Evolutionary conservation across 768 basidiomycete species (phyloP), one percentile per base, ranked within the genome.

Genomic region (Collybiopsis confluens): DNA sequence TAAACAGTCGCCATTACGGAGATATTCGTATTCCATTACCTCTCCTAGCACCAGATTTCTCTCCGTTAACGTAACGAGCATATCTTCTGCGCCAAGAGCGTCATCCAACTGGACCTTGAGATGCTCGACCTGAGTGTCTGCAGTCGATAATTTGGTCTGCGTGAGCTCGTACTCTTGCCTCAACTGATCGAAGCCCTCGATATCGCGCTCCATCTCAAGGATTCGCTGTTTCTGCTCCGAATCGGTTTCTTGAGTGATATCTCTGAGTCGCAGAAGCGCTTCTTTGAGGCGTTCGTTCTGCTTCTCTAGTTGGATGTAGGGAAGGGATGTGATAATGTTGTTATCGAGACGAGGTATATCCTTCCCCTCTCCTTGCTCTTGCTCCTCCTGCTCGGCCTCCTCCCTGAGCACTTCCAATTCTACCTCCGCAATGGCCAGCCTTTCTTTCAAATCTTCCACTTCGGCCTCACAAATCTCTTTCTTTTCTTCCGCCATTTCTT

Each of bases 241-340:
- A 57, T 98, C 97, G 0, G 82, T 88, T 62, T 98, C 92, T 55
- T 86, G 82, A 0, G 92, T 84, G 56, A 97, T 76, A 59, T 99
- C 96, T 4, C 96, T 85, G 35, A 98, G 70, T 45, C 93, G 94
- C 52, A 96, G 78, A 9, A 98, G 76, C 11, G 97, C 97, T 64
- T 98, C 97, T 68, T 97, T 98, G 52, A 99, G 71, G 15, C 97
- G 73, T 63, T 93, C 92, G 58, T 98, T 99, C 64, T 98, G 96
- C 66, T 92, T 97, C 73, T 98, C 95, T 1, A 99, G 82, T 64
- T 98, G 96, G 16, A 88, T 78, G 67, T 85, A 83, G 26, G 82
- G 82, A 56, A 90, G 61, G 3, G 87, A 82, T 58, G 77, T 74
- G 5, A n/a, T 40, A 4, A 20, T 40, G 28, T 27, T 10, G 45